phyloP scores from a whole-genome alignment of 345 rosid species.

The Syzygium aromaticum region DNA sequence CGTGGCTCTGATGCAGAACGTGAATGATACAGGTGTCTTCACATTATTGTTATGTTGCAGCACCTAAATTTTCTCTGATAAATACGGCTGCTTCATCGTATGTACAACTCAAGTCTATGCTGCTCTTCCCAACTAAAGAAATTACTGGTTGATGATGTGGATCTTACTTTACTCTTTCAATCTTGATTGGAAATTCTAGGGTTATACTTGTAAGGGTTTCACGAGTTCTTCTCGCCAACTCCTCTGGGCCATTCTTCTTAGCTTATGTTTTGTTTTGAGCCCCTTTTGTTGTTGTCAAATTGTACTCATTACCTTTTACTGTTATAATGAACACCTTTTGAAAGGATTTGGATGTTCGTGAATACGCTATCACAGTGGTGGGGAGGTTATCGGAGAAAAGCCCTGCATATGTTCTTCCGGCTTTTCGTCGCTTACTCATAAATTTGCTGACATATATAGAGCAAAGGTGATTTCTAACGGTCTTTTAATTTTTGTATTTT shows the following conservation, averaged over 20 bases:
- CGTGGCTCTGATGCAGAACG: neutral
- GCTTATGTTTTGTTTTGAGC: neutral
- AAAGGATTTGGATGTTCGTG: slow-evolving; percentile 92
- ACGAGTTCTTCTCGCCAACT: neutral
- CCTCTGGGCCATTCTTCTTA: neutral
- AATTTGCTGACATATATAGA: slow-evolving; percentile 89
- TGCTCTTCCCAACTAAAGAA: neutral
- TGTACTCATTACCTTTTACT: neutral
- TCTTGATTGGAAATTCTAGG: neutral
- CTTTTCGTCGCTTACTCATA: slow-evolving; percentile 97
- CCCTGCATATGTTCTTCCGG: slow-evolving; percentile 99
- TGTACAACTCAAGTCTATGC: neutral
- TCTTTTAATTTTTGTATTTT: neutral
- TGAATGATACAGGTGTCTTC: neutral
- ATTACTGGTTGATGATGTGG: neutral
- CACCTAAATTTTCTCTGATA: neutral
- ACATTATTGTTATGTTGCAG: neutral
- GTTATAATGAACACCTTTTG: neutral
- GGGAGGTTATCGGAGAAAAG: slow-evolving; percentile 95
- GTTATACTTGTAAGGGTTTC: neutral
- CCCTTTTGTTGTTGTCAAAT: neutral
- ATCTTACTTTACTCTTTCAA: neutral
- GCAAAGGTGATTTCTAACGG: slow-evolving; percentile 53
- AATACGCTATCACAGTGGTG: slow-evolving; percentile 85
- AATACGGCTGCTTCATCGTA: neutral